These are phyloP conservation scores for Poa pratensis DNA, from an alignment of 176 grass and related monocot species.

Conservation along the genomic window DNA sequence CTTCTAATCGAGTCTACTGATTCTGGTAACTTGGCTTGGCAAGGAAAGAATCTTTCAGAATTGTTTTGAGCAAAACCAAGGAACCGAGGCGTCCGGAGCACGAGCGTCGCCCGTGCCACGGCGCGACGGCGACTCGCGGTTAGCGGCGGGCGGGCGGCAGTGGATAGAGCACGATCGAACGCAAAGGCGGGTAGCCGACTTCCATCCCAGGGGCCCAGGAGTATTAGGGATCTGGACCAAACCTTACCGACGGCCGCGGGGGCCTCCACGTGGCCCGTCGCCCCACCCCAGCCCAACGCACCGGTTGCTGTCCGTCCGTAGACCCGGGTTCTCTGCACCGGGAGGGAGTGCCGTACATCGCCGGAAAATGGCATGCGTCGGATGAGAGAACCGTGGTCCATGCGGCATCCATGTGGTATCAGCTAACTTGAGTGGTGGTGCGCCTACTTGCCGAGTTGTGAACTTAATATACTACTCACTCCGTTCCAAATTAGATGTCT, in stretches of 20 bases:
- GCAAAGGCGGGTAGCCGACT: conserved; percentile 22
- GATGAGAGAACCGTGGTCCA: not conserved
- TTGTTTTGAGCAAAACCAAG: not conserved
- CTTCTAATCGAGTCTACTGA: too few relatives aligned
- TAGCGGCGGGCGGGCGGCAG: conserved; percentile 17
- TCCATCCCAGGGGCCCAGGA: not conserved
- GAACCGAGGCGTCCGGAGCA: not conserved
- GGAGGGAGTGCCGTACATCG: not conserved
- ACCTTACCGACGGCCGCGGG: conserved; percentile 17
- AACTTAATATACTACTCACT: too few relatives aligned
- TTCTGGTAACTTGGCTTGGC: not conserved
- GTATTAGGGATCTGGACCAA: not conserved
- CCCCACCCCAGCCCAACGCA: not conserved
- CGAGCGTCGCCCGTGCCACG: conserved; percentile 8
- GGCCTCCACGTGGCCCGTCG: conserved; percentile 40
- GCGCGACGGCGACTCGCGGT: not conserved
- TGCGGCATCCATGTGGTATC: not conserved
- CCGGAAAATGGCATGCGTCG: not conserved
- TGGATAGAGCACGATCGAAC: conserved; percentile 26
- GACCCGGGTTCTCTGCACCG: not conserved
- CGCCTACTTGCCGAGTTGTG: not conserved
- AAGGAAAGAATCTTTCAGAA: not conserved
- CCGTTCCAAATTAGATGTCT: too few relatives aligned
- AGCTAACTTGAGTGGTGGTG: not conserved
- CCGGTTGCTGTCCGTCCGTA: conserved; percentile 4